phyloP scores from a whole-genome alignment of 192 early-diverging fungal genomes.

The Coemansia sp. region DNA sequence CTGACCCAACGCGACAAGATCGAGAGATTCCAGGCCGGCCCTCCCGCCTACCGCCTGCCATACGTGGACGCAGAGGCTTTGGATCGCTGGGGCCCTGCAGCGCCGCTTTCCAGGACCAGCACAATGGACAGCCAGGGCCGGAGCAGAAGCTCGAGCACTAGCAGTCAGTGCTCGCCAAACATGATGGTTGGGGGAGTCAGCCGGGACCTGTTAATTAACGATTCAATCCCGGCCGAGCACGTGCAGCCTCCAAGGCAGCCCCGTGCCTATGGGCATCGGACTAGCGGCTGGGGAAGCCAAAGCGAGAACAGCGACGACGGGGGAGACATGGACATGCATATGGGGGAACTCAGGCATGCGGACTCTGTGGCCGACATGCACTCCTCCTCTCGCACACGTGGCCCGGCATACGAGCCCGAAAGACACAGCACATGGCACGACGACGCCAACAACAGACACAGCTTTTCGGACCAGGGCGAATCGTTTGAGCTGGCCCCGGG shows the following conservation, averaged over 20 bases:
- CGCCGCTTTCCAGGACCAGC: background rate
- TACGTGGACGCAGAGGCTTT: background rate
- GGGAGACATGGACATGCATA: background rate
- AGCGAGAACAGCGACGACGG: background rate
- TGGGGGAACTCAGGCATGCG: background rate
- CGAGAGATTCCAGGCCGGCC: background rate
- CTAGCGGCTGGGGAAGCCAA: background rate
- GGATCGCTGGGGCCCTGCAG: background rate
- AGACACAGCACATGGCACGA: background rate
- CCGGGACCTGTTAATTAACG: background rate
- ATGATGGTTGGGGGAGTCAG: background rate
- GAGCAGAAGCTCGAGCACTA: background rate
- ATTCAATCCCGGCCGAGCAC: background rate
- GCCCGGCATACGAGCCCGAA: no score
- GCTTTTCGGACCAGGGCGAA: background rate
- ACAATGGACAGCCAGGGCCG: background rate
- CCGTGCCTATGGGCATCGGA: background rate
- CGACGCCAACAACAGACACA: background rate
- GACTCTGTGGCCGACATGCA: no score
- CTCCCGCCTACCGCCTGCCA: background rate
- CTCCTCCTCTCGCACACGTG: no score
- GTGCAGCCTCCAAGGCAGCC: no score
- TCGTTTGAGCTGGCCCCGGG: conserved; percentile 20
- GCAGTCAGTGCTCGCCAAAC: background rate
- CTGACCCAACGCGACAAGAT: conserved; percentile 13